Conservation (phyloP, 495 filamentous ascomycete genomes). For the Xylaria castorea region DNA sequence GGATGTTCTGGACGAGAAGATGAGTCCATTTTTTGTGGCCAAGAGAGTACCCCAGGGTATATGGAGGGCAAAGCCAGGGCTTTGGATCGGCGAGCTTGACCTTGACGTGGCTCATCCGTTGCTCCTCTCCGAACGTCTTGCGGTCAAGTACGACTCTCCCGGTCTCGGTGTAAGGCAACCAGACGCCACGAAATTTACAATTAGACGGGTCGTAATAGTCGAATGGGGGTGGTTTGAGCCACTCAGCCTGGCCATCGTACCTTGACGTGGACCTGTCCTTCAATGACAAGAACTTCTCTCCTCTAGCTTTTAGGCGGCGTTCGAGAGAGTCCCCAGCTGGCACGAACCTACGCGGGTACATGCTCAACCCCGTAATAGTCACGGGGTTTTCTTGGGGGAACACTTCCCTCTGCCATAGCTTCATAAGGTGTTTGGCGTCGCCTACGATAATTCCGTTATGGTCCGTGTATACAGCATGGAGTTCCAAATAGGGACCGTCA, state of each 20-base stretch:
- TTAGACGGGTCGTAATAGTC: slow-evolving; percentile 32
- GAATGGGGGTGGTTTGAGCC: slow-evolving; percentile 37
- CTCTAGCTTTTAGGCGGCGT: slow-evolving; percentile 26
- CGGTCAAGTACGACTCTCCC: slow-evolving; percentile 38
- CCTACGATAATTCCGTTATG: slow-evolving; percentile 32
- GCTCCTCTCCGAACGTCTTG: slow-evolving; percentile 42
- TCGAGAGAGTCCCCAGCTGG: slow-evolving; percentile 35
- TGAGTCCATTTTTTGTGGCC: slow-evolving; percentile 83
- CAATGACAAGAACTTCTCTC: slow-evolving; percentile 34
- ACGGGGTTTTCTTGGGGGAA: slow-evolving; percentile 37
- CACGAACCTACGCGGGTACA: slow-evolving; percentile 34
- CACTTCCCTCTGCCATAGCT: slow-evolving; percentile 28
- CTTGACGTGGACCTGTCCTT: slow-evolving; percentile 32
- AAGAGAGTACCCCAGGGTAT: slow-evolving; percentile 82
- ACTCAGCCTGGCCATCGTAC: slow-evolving; percentile 37
- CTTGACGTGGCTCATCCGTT: slow-evolving; percentile 48
- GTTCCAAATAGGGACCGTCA: slow-evolving; percentile 35
- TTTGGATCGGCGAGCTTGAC: slow-evolving; percentile 49
- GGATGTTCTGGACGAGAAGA: slow-evolving; percentile 75
- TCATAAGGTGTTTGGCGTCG: slow-evolving; percentile 22
- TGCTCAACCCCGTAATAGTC: slow-evolving; percentile 32
- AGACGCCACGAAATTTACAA: slow-evolving; percentile 36
- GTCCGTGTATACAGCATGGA: slow-evolving; percentile 37
- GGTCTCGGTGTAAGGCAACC: slow-evolving; percentile 38
- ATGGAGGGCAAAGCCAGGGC: slow-evolving; percentile 52